Percentiles rank a stretch among this genome's conserved stretches.
Evolutionary conservation across 164 flowering plant species (phyloP).

Genomic region (Dillenia suffruticosa): DNA sequence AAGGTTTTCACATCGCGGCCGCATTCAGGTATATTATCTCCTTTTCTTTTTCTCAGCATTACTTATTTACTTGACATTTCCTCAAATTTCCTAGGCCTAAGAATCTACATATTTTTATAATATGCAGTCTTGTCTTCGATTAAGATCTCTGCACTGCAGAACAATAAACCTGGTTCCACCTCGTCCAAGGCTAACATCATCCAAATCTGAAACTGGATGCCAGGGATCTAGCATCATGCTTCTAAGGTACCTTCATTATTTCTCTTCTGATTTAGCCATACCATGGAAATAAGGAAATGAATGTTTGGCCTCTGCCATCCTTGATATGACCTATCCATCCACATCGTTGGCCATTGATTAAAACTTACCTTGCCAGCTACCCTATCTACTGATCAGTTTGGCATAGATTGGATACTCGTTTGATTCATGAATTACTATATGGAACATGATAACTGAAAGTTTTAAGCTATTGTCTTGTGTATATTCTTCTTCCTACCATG

Average conservation of each 20-base stretch:
- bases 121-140: slow-evolving; percentile 58
- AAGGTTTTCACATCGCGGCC: slow-evolving; percentile 60
- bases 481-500: too few species aligned
- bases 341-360: too few species aligned
- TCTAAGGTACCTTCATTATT: slow-evolving; percentile 30
- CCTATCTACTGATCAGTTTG: too few species aligned
- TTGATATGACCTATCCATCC: too few species aligned
- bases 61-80: background rate
- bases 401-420: too few species aligned
- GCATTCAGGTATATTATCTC: slow-evolving; percentile 56
- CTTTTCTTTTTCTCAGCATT: background rate
- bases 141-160: slow-evolving; percentile 44
- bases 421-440: too few species aligned
- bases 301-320: too few species aligned
- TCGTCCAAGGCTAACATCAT: slow-evolving; percentile 15
- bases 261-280: too few species aligned
- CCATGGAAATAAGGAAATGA: too few species aligned
- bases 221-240: slow-evolving; percentile 26
- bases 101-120: background rate
- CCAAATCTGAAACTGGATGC: slow-evolving; percentile 17
- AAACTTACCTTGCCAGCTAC: too few species aligned
- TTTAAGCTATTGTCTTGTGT: too few species aligned
- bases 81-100: background rate
- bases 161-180: slow-evolving; percentile 26
- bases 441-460: too few species aligned